These are phyloP conservation scores for Astraeus odoratus DNA, from an alignment of 768 basidiomycete species.

Conservation along the genomic window DNA sequence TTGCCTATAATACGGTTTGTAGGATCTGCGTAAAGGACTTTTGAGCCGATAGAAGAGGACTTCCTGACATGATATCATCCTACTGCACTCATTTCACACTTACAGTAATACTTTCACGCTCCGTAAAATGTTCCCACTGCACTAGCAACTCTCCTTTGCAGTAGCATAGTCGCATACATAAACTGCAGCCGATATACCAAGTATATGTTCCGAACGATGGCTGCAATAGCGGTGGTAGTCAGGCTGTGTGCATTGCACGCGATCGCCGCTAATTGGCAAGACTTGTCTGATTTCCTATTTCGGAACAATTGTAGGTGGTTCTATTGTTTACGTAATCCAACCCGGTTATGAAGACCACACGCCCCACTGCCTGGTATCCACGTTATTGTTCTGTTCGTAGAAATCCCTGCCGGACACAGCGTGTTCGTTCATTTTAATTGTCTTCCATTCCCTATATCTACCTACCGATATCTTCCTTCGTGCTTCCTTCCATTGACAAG, in stretches of 20 bases:
- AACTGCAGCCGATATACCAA: background rate
- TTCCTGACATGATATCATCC: background rate
- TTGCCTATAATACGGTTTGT: background rate
- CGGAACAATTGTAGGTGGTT: conserved; percentile 19
- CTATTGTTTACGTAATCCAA: background rate
- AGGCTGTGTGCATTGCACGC: background rate
- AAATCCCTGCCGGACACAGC: conserved; percentile 20
- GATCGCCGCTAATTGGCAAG: conserved; percentile 17
- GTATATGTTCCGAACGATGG: background rate
- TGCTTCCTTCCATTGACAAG: conserved; percentile 5
- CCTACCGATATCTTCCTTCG: conserved; percentile 25
- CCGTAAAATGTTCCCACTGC: background rate
- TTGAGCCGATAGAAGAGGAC: background rate
- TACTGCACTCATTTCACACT: background rate
- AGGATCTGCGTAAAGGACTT: background rate
- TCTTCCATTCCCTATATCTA: conserved; percentile 50
- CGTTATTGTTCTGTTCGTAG: conserved; percentile 15
- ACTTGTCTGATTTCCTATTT: conserved; percentile 50
- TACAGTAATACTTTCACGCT: background rate
- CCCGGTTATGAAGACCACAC: no score
- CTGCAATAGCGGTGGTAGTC: background rate
- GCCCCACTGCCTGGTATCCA: background rate
- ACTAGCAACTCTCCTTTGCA: background rate
- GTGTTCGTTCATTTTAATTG: conserved; percentile 18
- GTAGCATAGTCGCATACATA: background rate